Evolutionary conservation across 768 basidiomycete species (phyloP).

Genomic region (Kwoniella heveanensis): DNA sequence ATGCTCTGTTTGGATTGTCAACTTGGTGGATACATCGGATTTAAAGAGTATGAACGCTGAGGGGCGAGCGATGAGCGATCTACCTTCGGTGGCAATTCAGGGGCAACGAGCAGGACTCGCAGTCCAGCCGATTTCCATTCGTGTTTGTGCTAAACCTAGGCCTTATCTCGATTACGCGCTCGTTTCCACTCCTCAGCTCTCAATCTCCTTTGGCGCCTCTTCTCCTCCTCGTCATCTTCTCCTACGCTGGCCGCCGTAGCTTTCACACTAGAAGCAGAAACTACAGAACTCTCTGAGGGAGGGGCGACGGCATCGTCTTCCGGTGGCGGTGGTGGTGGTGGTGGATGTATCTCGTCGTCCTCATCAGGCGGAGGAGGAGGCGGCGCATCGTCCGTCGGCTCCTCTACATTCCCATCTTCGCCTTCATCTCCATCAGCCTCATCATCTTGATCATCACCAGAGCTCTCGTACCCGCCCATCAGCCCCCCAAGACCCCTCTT

Average conservation of each 20-base stretch:
- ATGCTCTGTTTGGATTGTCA: no score
- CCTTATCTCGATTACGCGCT: constrained; percentile 5
- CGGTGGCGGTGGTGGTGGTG: constrained; percentile 6
- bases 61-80: no score
- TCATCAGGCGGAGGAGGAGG: constrained; percentile 8
- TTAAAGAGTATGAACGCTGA: no score
- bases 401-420: background rate
- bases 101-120: no score
- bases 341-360: background rate
- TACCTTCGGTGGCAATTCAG: no score
- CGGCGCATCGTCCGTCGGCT: background rate
- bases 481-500: constrained; percentile 12
- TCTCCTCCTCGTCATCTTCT: constrained; percentile 19
- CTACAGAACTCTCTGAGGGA: background rate
- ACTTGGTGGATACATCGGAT: no score
- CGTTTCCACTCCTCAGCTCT: constrained; percentile 25
- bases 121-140: no score
- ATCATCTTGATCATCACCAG: background rate
- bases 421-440: background rate
- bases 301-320: background rate
- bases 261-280: no score
- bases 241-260: background rate
- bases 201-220: constrained; percentile 14
- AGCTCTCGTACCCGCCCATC: constrained; percentile 24
- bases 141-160: no score